phyloP scores from a whole-genome alignment of 2,329 filamentous ascomycete genomes.

The Xylaria sp. region DNA sequence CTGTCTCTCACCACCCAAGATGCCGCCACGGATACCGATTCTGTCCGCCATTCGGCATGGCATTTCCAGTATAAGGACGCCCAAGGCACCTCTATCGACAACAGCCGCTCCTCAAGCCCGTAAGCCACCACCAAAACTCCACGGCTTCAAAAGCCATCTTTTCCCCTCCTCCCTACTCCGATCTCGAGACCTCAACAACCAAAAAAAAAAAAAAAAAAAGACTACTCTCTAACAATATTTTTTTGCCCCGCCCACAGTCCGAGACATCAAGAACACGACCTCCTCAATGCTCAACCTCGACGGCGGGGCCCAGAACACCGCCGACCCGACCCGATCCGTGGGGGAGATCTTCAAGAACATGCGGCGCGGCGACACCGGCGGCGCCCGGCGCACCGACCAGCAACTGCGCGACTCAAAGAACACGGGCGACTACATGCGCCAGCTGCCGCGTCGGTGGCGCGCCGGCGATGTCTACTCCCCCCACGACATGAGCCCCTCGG shows the following conservation, averaged over 20 bases:
- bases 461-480: slow-evolving; percentile 90
- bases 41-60: slow-evolving; percentile 45
- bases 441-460: slow-evolving; percentile 77
- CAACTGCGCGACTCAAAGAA: slow-evolving; percentile 55
- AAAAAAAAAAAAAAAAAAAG: too few species aligned
- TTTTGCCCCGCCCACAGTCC: slow-evolving; percentile 35
- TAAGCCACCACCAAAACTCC: slow-evolving; percentile 37
- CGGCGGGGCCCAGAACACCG: not conserved
- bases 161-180: not conserved
- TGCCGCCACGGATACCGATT: slow-evolving; percentile 56
- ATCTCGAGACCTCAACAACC: not conserved
- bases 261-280: slow-evolving; percentile 34
- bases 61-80: slow-evolving; percentile 37
- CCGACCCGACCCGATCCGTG: slow-evolving; percentile 34
- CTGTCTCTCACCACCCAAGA: slow-evolving; percentile 45
- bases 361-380: not conserved
- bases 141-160: not conserved
- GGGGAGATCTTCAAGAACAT: slow-evolving; percentile 39
- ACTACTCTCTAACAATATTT: not conserved
- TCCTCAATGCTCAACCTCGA: slow-evolving; percentile 45
- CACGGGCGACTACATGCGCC: slow-evolving; percentile 66
- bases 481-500: slow-evolving; percentile 80
- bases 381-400: slow-evolving; percentile 47
- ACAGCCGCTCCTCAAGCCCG: slow-evolving; percentile 41
- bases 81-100: slow-evolving; percentile 45